These are phyloP conservation scores for Aspergillus nanangensis DNA, from an alignment of 495 filamentous ascomycete genomes.

Conservation along the genomic window DNA sequence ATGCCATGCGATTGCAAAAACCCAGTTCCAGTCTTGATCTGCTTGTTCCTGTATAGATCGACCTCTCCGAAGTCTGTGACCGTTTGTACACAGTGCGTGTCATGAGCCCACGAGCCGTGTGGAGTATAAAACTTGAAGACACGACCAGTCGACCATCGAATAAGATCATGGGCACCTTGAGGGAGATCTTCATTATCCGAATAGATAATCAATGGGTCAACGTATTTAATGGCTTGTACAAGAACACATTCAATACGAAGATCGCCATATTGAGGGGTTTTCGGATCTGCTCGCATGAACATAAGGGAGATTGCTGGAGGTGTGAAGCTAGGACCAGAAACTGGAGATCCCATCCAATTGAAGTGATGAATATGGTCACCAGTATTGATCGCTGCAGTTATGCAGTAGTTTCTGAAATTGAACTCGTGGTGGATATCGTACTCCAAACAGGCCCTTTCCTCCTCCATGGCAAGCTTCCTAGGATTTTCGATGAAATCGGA, in stretches of 20 bases:
- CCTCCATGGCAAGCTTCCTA: too few relatives aligned
- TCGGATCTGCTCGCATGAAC: constrained; percentile 17
- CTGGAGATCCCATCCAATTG: constrained; percentile 23
- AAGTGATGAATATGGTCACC: constrained; percentile 26
- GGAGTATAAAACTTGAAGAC: constrained; percentile 22
- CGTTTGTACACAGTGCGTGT: neutral
- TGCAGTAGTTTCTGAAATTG: neutral
- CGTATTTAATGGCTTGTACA: constrained; percentile 7
- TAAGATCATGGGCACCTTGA: constrained; percentile 10
- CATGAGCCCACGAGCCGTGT: constrained; percentile 22
- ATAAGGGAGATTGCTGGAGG: constrained; percentile 28
- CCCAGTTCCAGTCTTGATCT: neutral
- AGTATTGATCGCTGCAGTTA: neutral
- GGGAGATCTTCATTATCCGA: constrained; percentile 3
- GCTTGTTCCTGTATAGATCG: neutral
- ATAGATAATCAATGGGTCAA: constrained; percentile 25
- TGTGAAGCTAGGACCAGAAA: constrained; percentile 19
- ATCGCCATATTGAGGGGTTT: constrained; percentile 5
- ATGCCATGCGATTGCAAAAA: neutral
- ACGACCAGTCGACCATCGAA: constrained; percentile 11
- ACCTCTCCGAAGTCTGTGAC: neutral
- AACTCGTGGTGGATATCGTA: neutral
- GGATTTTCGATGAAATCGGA: too few relatives aligned
- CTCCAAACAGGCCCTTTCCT: too few relatives aligned
- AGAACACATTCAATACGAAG: constrained; percentile 12